Evolutionary conservation across 2,329 filamentous ascomycete species (phyloP).

Genomic region (Arthroderma sp.): DNA sequence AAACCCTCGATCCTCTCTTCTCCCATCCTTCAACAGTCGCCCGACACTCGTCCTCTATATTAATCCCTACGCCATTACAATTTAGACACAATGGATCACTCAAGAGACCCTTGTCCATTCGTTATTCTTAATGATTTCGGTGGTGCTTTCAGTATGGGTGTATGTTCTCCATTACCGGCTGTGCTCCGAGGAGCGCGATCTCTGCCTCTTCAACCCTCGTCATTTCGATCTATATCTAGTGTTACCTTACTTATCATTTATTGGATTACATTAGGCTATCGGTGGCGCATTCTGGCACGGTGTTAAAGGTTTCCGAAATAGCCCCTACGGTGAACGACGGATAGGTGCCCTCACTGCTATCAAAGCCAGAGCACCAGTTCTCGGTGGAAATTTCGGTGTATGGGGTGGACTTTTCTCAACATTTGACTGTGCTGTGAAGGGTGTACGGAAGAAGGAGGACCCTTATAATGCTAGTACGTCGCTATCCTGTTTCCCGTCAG

Average conservation of each 20-base stretch:
- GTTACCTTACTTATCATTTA: constrained; percentile 4
- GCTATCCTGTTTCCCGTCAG: not conserved
- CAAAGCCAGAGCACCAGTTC: constrained; percentile 89
- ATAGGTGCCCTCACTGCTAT: constrained; percentile 94
- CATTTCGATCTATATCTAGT: not conserved
- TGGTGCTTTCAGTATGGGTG: constrained; percentile 92
- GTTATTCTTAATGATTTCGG: constrained; percentile 96
- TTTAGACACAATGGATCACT: constrained; percentile 63
- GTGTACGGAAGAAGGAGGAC: constrained; percentile 88
- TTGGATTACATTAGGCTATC: constrained; percentile 43
- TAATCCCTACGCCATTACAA: too few relatives aligned
- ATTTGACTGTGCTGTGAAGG: constrained; percentile 95
- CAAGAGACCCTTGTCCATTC: constrained; percentile 91
- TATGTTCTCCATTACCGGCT: constrained; percentile 38
- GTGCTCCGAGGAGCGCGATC: not conserved
- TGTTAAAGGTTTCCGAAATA: constrained; percentile 86
- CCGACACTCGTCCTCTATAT: too few relatives aligned
- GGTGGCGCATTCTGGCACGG: constrained; percentile 88
- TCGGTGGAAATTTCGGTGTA: constrained; percentile 95
- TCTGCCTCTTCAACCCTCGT: not conserved
- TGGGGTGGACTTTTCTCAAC: constrained; percentile 95
- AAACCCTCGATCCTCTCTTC: too few relatives aligned
- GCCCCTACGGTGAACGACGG: constrained; percentile 81
- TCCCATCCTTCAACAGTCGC: too few relatives aligned
- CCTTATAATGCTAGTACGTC: constrained; percentile 76